Percentiles rank a stretch among this genome's conserved stretches.
These are phyloP conservation scores for Hymenoscyphus linearis DNA, from an alignment of 2,329 filamentous ascomycete species.

Conservation along the genomic window DNA sequence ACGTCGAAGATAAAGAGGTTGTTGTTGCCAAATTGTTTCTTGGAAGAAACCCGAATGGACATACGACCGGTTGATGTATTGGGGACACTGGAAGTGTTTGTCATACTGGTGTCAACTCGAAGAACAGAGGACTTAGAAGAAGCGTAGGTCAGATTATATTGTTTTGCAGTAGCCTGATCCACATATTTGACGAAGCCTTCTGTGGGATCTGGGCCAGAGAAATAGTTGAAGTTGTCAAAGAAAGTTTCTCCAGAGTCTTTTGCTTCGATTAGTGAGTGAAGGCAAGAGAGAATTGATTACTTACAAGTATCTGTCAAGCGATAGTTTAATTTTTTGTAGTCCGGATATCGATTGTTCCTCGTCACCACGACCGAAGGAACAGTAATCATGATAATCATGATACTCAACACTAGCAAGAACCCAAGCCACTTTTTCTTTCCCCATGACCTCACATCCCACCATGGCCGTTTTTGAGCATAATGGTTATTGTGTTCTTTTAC, in stretches of 20 bases:
- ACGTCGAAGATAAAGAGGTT: conserved; percentile 55
- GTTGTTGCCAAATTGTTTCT: conserved; percentile 47
- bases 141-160: conserved; percentile 59
- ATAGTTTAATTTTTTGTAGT: conserved; percentile 39
- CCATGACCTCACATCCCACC: conserved; percentile 50
- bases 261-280: not conserved
- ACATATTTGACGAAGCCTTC: conserved; percentile 43
- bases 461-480: conserved; percentile 17
- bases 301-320: conserved; percentile 36
- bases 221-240: conserved; percentile 43
- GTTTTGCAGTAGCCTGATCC: conserved; percentile 15
- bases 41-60: conserved; percentile 51
- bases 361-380: conserved; percentile 35
- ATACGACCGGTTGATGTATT: conserved; percentile 40
- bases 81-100: conserved; percentile 45
- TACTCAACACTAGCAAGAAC: conserved; percentile 34
- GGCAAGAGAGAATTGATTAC: conserved; percentile 9
- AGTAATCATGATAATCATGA: conserved; percentile 45
- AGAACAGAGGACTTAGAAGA: conserved; percentile 48
- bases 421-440: conserved; percentile 45
- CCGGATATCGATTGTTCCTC: conserved; percentile 37
- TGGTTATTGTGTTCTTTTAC: conserved; percentile 9
- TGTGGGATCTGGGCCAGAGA: conserved; percentile 39
- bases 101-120: conserved; percentile 55
- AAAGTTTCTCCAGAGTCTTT: conserved; percentile 35